Evolutionary conservation across 1,139 yeast species (phyloP).

Genomic region (Hyphopichia wangnamkhiaoensis): DNA sequence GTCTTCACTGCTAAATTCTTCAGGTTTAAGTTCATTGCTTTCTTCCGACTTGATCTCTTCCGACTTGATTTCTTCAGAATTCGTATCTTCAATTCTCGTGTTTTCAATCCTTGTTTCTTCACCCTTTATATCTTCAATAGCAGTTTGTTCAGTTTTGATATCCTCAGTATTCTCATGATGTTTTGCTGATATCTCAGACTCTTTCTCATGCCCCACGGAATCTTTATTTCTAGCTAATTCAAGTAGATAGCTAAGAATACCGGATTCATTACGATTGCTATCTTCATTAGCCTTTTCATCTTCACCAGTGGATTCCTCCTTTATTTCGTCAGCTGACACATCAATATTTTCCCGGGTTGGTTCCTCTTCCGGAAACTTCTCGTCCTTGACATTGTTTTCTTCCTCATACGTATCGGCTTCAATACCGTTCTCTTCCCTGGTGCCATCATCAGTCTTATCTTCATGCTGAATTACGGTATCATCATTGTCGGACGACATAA

Average conservation of each 20-base stretch:
- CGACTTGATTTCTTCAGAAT: no score
- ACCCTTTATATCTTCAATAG: not conserved
- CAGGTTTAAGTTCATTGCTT: no score
- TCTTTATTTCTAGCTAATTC: constrained; percentile 1
- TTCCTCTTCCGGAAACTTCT: not conserved
- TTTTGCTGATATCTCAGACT: no score
- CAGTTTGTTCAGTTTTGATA: not conserved
- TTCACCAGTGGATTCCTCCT: not conserved
- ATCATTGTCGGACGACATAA: no score
- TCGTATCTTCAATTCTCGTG: no score
- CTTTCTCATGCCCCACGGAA: not conserved
- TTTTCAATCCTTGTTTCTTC: no score
- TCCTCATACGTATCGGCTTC: not conserved
- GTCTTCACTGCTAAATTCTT: not conserved
- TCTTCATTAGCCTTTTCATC: not conserved
- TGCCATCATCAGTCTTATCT: not conserved
- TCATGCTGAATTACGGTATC: no score
- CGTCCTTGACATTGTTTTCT: not conserved
- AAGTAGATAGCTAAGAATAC: not conserved
- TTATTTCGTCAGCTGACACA: not conserved
- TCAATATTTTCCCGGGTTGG: not conserved
- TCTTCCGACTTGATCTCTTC: no score
- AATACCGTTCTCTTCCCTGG: not conserved
- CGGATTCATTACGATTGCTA: not conserved
- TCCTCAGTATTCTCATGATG: not conserved